Evolutionary conservation across 495 filamentous ascomycete species (phyloP).

Genomic region (Neurospora sublineolata): DNA sequence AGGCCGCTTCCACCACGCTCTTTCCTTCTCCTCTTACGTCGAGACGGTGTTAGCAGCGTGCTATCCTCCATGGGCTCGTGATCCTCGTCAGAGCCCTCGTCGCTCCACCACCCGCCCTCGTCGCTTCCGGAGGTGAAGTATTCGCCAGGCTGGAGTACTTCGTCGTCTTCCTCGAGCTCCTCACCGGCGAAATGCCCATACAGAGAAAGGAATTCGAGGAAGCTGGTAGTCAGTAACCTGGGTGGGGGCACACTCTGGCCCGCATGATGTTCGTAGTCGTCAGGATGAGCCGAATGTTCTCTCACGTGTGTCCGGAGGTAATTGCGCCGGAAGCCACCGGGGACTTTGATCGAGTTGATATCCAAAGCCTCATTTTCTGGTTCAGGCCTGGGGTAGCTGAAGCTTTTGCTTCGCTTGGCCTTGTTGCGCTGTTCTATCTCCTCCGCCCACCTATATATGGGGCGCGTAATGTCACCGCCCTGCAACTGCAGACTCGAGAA

Average conservation of each 20-base stretch:
- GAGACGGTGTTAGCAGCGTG: slow-evolving; percentile 61
- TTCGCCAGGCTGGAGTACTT: slow-evolving; percentile 69
- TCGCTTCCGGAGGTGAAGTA: slow-evolving; percentile 68
- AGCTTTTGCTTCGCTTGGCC: slow-evolving; percentile 69
- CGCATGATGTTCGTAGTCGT: slow-evolving; percentile 32
- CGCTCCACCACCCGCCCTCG: slow-evolving; percentile 34
- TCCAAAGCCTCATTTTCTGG: slow-evolving; percentile 69
- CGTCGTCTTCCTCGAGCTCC: slow-evolving; percentile 89
- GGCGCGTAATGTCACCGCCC: slow-evolving; percentile 85
- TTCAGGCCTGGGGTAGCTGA: slow-evolving; percentile 61
- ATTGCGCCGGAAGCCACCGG: slow-evolving; percentile 87
- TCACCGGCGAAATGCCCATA: slow-evolving; percentile 98
- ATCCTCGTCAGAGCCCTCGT: slow-evolving; percentile 48
- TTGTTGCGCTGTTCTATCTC: slow-evolving; percentile 53
- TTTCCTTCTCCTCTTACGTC: slow-evolving; percentile 60
- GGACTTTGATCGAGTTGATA: slow-evolving; percentile 78
- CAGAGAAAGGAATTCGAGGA: slow-evolving; percentile 86
- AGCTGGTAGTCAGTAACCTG: slow-evolving; percentile 73
- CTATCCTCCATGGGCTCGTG: slow-evolving; percentile 70
- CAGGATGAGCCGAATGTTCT: slow-evolving; percentile 39
- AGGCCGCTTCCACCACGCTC: slow-evolving; percentile 57
- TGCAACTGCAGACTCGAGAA: slow-evolving; percentile 89
- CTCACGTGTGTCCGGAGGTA: slow-evolving; percentile 60
- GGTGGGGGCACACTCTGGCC: slow-evolving; percentile 33
- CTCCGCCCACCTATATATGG: slow-evolving; percentile 91